Percentiles rank a stretch among this genome's conserved stretches.
Conservation (phyloP, 2,329 filamentous ascomycete species). For the Aphanoascus verrucosus region DNA sequence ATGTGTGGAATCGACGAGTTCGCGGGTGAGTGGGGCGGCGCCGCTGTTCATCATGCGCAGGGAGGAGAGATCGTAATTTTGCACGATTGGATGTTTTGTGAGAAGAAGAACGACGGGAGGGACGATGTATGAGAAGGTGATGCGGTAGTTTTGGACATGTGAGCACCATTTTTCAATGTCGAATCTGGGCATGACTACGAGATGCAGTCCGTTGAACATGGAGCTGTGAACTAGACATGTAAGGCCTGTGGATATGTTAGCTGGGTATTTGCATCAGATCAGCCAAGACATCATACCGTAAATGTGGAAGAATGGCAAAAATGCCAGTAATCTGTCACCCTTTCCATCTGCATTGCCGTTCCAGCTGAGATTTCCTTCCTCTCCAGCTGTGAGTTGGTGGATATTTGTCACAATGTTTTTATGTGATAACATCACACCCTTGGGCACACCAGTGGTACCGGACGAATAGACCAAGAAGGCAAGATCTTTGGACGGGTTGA, state of each 20-base stretch:
- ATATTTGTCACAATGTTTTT: constrained; percentile 69
- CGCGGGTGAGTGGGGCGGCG: constrained; percentile 70
- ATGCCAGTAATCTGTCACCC: constrained; percentile 63
- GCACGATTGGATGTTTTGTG: constrained; percentile 65
- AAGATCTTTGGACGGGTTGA: constrained; percentile 60
- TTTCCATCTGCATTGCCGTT: constrained; percentile 50
- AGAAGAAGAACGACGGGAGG: constrained; percentile 75
- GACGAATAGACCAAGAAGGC: constrained; percentile 81
- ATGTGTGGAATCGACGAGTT: constrained; percentile 68
- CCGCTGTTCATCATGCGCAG: constrained; percentile 79
- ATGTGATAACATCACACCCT: constrained; percentile 82
- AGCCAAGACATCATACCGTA: constrained; percentile 50
- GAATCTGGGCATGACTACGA: constrained; percentile 67
- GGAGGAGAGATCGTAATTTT: constrained; percentile 68
- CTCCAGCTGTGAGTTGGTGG: constrained; percentile 44
- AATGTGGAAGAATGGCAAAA: constrained; percentile 85
- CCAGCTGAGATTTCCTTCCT: constrained; percentile 47
- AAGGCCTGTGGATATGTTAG: constrained; percentile 42
- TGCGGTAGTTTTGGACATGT: constrained; percentile 60
- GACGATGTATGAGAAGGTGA: constrained; percentile 72
- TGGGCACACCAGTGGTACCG: constrained; percentile 82
- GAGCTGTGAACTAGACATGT: constrained; percentile 61
- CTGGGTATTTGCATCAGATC: neutral
- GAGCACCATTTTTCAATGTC: constrained; percentile 69
- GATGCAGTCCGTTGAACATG: constrained; percentile 53